Conservation (phyloP, 2,329 filamentous ascomycete genomes). For the Colletotrichum tabaci region DNA sequence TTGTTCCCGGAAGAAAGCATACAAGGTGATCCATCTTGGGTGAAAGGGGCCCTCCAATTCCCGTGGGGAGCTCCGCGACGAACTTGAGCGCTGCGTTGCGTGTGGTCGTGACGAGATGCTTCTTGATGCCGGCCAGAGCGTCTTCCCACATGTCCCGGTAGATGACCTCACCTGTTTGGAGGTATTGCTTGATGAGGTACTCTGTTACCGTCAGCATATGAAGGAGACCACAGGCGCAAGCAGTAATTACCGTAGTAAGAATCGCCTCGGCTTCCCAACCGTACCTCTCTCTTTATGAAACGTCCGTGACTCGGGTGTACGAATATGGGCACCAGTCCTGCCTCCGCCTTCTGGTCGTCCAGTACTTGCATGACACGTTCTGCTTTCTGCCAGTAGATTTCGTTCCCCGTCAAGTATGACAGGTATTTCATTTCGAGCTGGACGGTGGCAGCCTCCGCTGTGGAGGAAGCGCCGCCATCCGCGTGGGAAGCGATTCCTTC, state of each 20-base stretch:
- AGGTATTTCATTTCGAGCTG: constrained; percentile 98
- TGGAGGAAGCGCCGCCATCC: constrained; percentile 90
- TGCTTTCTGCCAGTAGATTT: constrained; percentile 89
- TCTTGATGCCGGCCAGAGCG: constrained; percentile 85
- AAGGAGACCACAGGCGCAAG: no score
- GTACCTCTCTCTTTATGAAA: constrained; percentile 88
- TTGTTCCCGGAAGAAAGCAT: constrained; percentile 97
- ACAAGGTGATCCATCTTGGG: constrained; percentile 99
- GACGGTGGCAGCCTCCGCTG: constrained; percentile 90
- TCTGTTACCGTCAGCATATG: constrained; percentile 60
- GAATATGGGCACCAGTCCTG: constrained; percentile 92
- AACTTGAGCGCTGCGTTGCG: constrained; percentile 84
- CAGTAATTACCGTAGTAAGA: constrained; percentile 79
- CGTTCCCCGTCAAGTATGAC: constrained; percentile 92
- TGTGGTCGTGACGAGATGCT: constrained; percentile 92
- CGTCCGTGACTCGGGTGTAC: constrained; percentile 83
- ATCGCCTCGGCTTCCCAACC: constrained; percentile 92
- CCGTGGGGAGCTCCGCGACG: constrained; percentile 85
- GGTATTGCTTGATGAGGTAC: constrained; percentile 97
- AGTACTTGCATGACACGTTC: constrained; percentile 94
- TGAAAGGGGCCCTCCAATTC: constrained; percentile 75
- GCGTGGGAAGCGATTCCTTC: constrained; percentile 85
- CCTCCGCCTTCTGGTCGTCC: constrained; percentile 82
- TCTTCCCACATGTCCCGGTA: constrained; percentile 96
- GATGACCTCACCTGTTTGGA: constrained; percentile 90